A percentile compares a stretch with the other conserved stretches of the same genome.
Conservation (phyloP, 352 stramenopile genomes). For the Pythium scleroteichum region DNA sequence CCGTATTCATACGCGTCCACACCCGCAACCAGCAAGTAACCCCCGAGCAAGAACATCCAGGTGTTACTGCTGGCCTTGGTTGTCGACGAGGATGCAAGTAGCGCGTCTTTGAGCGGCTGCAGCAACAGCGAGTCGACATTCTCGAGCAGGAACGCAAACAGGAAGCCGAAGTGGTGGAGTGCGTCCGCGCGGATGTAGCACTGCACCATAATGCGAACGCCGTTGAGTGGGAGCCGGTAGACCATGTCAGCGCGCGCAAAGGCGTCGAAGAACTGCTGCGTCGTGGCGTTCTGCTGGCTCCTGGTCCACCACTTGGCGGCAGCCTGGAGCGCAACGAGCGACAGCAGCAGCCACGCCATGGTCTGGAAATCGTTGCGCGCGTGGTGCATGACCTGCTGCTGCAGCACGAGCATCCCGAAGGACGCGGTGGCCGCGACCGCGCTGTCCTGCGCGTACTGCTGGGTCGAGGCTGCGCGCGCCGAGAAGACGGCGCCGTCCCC, state of each 20-base stretch:
- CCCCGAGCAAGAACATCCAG: constrained; percentile 42
- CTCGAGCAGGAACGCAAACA: constrained; percentile 75
- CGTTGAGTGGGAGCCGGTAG: constrained; percentile 35
- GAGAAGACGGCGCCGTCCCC: constrained; percentile 15
- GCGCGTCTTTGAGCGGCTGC: constrained; percentile 38
- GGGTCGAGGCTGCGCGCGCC: constrained; percentile 12
- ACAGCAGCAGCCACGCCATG: constrained; percentile 31
- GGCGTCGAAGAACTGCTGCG: constrained; percentile 24
- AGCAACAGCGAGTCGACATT: constrained; percentile 49
- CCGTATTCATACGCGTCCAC: constrained; percentile 67
- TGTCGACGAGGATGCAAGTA: constrained; percentile 10
- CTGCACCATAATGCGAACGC: constrained; percentile 38
- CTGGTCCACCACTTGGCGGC: constrained; percentile 25
- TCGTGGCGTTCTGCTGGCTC: constrained; percentile 27
- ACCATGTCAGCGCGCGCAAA: constrained; percentile 17
- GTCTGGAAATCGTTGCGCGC: constrained; percentile 33
- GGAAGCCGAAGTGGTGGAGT: constrained; percentile 63
- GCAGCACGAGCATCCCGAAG: constrained; percentile 32
- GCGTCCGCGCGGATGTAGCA: constrained; percentile 54
- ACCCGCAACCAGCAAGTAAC: constrained; percentile 61
- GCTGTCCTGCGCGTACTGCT: constrained; percentile 29
- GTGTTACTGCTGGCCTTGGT: constrained; percentile 19
- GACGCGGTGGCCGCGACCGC: constrained; percentile 23
- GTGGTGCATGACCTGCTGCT: constrained; percentile 35
- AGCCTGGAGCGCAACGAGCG: constrained; percentile 18